Evolutionary conservation across 1,284 basidiomycete genomes (phyloP), one percentile per base, ranked within the genome.

Genomic region (Ustilago trichophora): DNA sequence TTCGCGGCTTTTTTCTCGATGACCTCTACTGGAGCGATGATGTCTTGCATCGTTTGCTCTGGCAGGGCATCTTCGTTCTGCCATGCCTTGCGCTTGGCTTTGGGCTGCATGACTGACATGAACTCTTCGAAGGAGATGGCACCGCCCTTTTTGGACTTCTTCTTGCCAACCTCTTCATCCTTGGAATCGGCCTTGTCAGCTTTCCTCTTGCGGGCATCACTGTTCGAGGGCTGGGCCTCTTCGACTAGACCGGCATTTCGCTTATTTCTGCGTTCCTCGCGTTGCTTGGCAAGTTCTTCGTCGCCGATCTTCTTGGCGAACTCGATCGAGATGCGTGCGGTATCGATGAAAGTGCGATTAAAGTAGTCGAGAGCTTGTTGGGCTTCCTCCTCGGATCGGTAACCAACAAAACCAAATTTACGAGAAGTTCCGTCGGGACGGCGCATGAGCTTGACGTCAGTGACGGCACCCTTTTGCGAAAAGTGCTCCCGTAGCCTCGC

Each of bases 371-470:
- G 87, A 0, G 91, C 92, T 13, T 86, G 85, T 11, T 83, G 65
- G 0, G 95, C 95, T 69, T 97, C 91, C 11, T 86, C 84, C 31
- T 90, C 86, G 0, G 88, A 87, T 82, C 91, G 92, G 85, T 89
- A 98, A 0, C 95, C 95, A 7, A 97, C 86, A 79, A 98, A 98
- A 0, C 90, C 95, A 78, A 98, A 95, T 29, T 91, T 85, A 5
- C 95, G 86, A 3, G 90, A 90, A 1, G 88, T 89, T 1, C 92
- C 92, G 77, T 92, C 81, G 85, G 84, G 84, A 77, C 91, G 91
- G 25, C 86, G 84, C 8, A 93, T 88, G 50, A 98, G 86, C 82
- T 91, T 91, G 48, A 90, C 86, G 83, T 98, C 95, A 5, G 95
- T 98, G 55, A 97, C 86, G 29, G 81, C 75, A 29, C 80, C 69